Percentiles rank a stretch among this genome's conserved stretches.
phyloP scores from a whole-genome alignment of 768 basidiomycete species.

The Pisolithus microcarpus region DNA sequence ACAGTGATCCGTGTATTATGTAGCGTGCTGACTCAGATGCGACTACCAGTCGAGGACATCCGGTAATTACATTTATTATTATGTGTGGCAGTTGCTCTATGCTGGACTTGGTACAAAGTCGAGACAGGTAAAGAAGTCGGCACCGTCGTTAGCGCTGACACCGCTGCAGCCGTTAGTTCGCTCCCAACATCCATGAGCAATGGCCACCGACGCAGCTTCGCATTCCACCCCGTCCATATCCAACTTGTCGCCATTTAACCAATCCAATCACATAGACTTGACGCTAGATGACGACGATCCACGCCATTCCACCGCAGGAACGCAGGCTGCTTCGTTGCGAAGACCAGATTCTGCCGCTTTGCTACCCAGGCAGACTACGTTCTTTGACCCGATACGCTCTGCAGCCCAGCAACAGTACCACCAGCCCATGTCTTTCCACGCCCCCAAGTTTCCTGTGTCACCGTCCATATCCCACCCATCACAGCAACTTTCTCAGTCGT shows the following conservation, averaged over 20 bases:
- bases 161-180: not conserved
- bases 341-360: constrained; percentile 30
- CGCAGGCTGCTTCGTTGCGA: constrained; percentile 21
- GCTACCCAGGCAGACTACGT: constrained; percentile 7
- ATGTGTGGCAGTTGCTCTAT: too few species aligned
- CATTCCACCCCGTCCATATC: constrained; percentile 27
- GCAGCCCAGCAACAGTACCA: constrained; percentile 16
- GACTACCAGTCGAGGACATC: not conserved
- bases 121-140: not conserved
- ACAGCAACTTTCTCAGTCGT: constrained; percentile 11
- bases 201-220: constrained; percentile 24
- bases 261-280: constrained; percentile 59
- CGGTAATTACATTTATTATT: not conserved
- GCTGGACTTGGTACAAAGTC: not conserved
- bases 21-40: not conserved
- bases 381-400: constrained; percentile 15
- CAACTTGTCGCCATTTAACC: constrained; percentile 32
- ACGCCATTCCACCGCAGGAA: constrained; percentile 21
- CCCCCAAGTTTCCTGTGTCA: constrained; percentile 20
- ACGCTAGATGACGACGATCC: constrained; percentile 61
- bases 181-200: constrained; percentile 18
- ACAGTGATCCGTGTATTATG: not conserved
- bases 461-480: constrained; percentile 11
- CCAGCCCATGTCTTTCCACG: constrained; percentile 15
- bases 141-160: not conserved